A percentile compares a stretch with the other conserved stretches of the same genome.
Evolutionary conservation across 169 alveolate species (phyloP).

Genomic region (Toxoplasma gondii): DNA sequence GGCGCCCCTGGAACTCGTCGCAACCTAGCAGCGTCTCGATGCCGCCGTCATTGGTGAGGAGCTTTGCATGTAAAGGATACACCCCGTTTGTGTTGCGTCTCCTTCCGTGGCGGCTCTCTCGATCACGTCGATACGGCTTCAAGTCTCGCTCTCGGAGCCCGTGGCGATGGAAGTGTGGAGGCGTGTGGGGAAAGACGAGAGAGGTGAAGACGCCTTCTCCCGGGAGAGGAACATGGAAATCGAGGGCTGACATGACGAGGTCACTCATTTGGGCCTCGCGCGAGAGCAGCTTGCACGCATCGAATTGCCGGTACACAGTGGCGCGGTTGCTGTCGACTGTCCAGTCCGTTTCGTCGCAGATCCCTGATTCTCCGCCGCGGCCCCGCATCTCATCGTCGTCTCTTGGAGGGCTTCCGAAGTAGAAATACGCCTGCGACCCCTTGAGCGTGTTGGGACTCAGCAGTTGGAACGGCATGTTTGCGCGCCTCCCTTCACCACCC

Average conservation of each 20-base stretch:
- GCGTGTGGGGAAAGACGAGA: constrained; percentile 18
- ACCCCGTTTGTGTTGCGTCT: too few species aligned
- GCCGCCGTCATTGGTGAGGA: neutral
- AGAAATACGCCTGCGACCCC: neutral
- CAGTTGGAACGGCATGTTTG: neutral
- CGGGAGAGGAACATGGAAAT: neutral
- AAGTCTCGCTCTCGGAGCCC: neutral
- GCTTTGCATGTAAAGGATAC: neutral
- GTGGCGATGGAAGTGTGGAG: constrained; percentile 8
- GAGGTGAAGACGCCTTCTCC: neutral
- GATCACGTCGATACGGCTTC: neutral
- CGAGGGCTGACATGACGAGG: constrained; percentile 9
- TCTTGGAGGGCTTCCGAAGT: neutral
- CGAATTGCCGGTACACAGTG: constrained; percentile 9
- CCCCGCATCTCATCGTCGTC: neutral
- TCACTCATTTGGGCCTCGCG: constrained; percentile 7
- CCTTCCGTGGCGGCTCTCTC: neutral
- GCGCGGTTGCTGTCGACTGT: neutral
- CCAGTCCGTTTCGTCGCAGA: neutral
- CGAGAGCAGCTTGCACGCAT: neutral
- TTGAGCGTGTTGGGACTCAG: too few species aligned
- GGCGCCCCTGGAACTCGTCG: neutral
- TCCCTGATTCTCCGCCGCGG: neutral
- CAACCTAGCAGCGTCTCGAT: neutral
- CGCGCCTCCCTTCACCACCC: neutral